phyloP scores from a whole-genome alignment of 192 early-diverging fungal species.

The Backusella westeae region DNA sequence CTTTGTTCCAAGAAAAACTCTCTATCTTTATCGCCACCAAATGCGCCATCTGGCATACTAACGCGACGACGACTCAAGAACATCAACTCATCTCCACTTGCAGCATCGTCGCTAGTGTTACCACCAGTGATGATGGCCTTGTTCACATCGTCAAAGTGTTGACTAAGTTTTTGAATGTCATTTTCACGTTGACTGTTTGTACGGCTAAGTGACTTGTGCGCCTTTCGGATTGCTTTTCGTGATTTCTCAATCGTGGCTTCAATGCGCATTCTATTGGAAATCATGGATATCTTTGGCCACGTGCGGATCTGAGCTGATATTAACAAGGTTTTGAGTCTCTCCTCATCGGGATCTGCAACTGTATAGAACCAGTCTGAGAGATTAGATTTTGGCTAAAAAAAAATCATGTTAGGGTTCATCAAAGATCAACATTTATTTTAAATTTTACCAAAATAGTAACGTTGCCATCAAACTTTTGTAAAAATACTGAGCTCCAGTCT shows the following conservation, averaged over 20 bases:
- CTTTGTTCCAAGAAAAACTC: slow-evolving; percentile 12
- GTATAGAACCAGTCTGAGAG: slow-evolving; percentile 63
- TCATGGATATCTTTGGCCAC: slow-evolving; percentile 79
- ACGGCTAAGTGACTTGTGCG: neutral
- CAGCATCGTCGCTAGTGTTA: neutral
- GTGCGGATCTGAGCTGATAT: slow-evolving; percentile 57
- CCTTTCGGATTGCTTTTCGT: slow-evolving; percentile 19
- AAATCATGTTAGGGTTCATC: neutral
- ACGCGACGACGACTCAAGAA: slow-evolving; percentile 12
- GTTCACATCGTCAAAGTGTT: neutral
- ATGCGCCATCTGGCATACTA: slow-evolving; percentile 19
- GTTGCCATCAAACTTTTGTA: slow-evolving; percentile 90
- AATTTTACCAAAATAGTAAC: slow-evolving; percentile 71
- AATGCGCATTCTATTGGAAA: slow-evolving; percentile 69
- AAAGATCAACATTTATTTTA: neutral
- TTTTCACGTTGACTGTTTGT: neutral
- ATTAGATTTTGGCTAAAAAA: slow-evolving; percentile 49
- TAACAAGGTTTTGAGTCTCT: slow-evolving; percentile 57
- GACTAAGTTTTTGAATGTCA: neutral
- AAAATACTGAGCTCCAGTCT: slow-evolving; percentile 81
- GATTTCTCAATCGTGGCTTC: slow-evolving; percentile 64
- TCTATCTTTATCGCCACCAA: neutral
- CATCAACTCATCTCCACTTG: slow-evolving; percentile 1
- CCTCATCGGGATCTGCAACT: slow-evolving; percentile 60
- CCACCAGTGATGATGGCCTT: neutral